Base-by-base conservation (phyloP, 495 filamentous ascomycete species). In the Aspergillus saccharolyticus region DNA sequence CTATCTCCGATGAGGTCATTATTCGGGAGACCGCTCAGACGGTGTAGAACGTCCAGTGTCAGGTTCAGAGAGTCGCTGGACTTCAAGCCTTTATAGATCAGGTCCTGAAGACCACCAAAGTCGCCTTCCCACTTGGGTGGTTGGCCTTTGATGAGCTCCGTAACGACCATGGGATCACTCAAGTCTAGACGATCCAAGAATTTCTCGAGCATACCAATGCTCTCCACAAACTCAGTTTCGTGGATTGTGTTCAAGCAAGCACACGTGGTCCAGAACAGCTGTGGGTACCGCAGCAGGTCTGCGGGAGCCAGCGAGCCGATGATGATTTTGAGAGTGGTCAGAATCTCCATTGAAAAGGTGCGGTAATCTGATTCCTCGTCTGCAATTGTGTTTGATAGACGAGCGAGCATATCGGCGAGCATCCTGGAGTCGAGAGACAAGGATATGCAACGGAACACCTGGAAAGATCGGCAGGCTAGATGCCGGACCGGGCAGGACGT, bases 401-500 rank as follows among this genome's bases (percentile, higher is more conserved):
- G 80, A 47, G 87, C 91, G 18, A 99, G 82, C 89, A 97, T 97
- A 62, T 97, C 94, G 1, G 89, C 89, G 16, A 99, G 80, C 93
- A 97, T 97, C 51, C 83, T 73, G 56, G 92, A 91, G 66, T 97
- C 95, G 20, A 97, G 73, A 1, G 89, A 89, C 10, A 88, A 92
- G 39, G 93, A 83, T 52, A 97, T 90, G 67, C 91, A 97, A 12
- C 94, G 83, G 77, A 97, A 99, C 1, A 97, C 87, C 70, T 99
- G 95, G 70, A 99, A 96, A 7, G 95, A 97, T 44, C 94, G 84
- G 66, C 94, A 99, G 2, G 94, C 94, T 42, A 97, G 75, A 75
- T 99, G 94, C 28, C 90, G 80, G n/a, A 97, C 95, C 0, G 94
- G 89, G 66, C 95, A 99, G 6, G 90, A 94, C 0, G 94, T 96